Percentiles rank a stretch among this genome's conserved stretches.
Evolutionary conservation across 176 grass and related monocot species (phyloP).

Genomic region (Saccharum officinarum): DNA sequence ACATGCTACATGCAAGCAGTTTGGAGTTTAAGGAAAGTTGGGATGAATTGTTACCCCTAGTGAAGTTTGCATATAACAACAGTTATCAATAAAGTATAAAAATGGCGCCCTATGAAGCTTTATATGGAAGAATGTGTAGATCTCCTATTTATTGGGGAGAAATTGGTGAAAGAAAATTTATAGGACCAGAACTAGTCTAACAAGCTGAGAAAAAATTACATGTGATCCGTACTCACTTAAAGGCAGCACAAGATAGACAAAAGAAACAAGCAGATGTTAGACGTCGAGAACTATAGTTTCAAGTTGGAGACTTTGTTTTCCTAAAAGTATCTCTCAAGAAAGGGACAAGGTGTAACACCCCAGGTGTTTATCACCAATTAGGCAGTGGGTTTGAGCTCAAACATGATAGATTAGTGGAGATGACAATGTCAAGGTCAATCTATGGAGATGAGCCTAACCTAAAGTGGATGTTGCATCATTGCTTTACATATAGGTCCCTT

Average conservation of each 20-base stretch:
- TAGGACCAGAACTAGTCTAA: not conserved
- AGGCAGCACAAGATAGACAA: not conserved
- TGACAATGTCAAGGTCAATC: too few relatives aligned
- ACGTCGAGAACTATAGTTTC: too few relatives aligned
- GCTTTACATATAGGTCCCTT: too few relatives aligned
- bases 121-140: not conserved
- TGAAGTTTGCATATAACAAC: not conserved
- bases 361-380: too few relatives aligned
- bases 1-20: not conserved
- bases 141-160: not conserved
- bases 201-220: not conserved
- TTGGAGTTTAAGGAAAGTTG: not conserved
- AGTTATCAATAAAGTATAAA: not conserved
- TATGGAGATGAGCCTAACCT: too few relatives aligned
- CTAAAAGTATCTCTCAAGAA: too few relatives aligned
- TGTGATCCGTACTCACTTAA: not conserved
- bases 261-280: not conserved
- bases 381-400: too few relatives aligned
- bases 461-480: too few relatives aligned
- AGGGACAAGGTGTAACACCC: too few relatives aligned
- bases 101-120: not conserved
- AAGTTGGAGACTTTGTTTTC: too few relatives aligned
- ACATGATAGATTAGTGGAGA: too few relatives aligned
- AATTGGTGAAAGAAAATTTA: not conserved
- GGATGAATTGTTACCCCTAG: not conserved